Evolutionary conservation across 495 filamentous ascomycete genomes (phyloP), one percentile per base, ranked within the genome.

Genomic region (Podospora didyma): DNA sequence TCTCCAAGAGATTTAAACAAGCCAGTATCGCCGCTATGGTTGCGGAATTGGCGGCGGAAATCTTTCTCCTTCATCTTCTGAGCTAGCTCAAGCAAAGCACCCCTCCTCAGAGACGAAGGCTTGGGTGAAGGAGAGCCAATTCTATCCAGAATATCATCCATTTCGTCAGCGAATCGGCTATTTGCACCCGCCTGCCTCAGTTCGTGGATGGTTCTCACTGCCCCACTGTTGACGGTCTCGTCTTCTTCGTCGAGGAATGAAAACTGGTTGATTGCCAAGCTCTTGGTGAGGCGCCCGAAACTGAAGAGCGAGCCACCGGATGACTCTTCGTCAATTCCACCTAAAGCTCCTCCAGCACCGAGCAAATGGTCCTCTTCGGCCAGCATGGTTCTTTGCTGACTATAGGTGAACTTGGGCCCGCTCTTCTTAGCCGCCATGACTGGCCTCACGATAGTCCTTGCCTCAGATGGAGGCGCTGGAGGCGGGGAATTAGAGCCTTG

Each of bases 161-260:
- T 79, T 48, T 91, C 88, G 60, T 90, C 84, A 7, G 86, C 72
- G 54, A 95, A 92, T 19, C 91, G 86, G 48, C 84, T 86, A 67
- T 92, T 95, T 21, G 86, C 85, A 7, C 94, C 94, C 39, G 90
- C 86, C 60, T 90, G 88, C 58, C 92, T 82, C 44, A 98, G 77
- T 68, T 98, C 94, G 65, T 97, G 92, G 34, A 97, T 88, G 59
- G 86, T 94, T 48, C 87, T 83, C 55, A 96, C 86, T 49, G 81
- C 74, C 14, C 77, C 79, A 44, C 78, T 74, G 45, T 71, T 71
- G 23, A 79, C 78, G 14, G 81, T 78, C n/a, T 86, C 83, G 16
- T 80, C 78, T 41, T 83, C 74, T 16, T 79, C 70, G 19, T 74
- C 67, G 35, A 65, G 60, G 42, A 74, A 68, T 0, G 64, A 63